Evolutionary conservation across 2,329 filamentous ascomycete species (phyloP).

Genomic region (Xylariaceae sp.): DNA sequence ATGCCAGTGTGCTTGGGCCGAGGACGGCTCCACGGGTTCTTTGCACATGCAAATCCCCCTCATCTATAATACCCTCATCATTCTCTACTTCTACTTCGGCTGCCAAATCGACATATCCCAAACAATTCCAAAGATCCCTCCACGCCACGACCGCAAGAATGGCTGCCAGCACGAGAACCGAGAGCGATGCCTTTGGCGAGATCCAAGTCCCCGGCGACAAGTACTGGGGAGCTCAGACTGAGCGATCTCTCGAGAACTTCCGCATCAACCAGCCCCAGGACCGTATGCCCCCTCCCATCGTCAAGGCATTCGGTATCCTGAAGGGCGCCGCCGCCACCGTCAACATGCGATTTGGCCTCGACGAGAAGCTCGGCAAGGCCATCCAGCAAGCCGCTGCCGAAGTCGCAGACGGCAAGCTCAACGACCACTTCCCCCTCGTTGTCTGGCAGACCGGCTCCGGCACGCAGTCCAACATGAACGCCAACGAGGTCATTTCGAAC

Average conservation of each 20-base stretch:
- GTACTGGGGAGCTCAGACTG: constrained; percentile 98
- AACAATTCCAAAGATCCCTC: constrained; percentile 34
- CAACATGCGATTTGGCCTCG: constrained; percentile 92
- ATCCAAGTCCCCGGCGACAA: constrained; percentile 86
- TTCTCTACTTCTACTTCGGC: constrained; percentile 14
- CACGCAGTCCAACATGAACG: constrained; percentile 99
- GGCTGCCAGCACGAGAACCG: constrained; percentile 64
- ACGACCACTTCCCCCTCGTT: constrained; percentile 96
- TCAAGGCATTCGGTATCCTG: constrained; percentile 92
- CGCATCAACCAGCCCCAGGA: constrained; percentile 99
- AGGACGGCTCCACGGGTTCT: constrained; percentile 31
- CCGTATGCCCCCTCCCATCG: constrained; percentile 90
- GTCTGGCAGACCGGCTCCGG: constrained; percentile 99
- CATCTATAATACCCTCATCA: constrained; percentile 19
- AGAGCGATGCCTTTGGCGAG: constrained; percentile 97
- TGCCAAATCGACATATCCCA: constrained; percentile 21
- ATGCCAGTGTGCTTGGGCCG: constrained; percentile 32
- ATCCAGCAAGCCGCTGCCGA: constrained; percentile 93
- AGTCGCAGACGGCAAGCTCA: constrained; percentile 86
- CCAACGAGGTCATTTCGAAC: constrained; percentile 99
- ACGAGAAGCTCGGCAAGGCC: constrained; percentile 84
- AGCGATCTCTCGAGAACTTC: constrained; percentile 96
- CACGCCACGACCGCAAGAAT: constrained; percentile 47
- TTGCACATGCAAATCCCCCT: constrained; percentile 33
- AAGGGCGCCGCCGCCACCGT: constrained; percentile 95